Base-by-base conservation (phyloP, 2,329 filamentous ascomycete species). In the Pseudogymnoascus sp. region DNA sequence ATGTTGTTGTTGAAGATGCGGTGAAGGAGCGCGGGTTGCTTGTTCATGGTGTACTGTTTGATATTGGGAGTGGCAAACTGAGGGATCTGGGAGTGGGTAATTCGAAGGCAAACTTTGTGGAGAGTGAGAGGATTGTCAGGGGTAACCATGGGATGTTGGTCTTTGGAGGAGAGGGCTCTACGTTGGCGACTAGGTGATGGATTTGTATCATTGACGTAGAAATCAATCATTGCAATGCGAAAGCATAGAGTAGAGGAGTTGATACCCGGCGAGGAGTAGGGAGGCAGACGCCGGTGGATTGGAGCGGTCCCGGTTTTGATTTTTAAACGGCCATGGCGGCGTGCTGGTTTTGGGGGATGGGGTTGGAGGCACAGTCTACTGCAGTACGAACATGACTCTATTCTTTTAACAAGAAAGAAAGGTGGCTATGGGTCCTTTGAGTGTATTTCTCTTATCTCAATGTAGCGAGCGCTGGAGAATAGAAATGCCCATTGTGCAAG, bases 1-100 rank as follows among this genome's bases (percentile, higher is more conserved):
- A 91, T 74, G 78, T 81, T 60, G 82, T 83, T 23, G 82, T 95
- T 31, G 80, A 86, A 70, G 86, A 90, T 66, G 90, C 89, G 25
- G 84, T 92, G 65, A 75, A 78, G 67, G 85, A 91, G 69, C 80
- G 89, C 28, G 88, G 87, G 1, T 75, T 96, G 44, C 78, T 87
- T 75, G 82, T 95, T 5, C 90, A 94, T 73, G 91, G 90, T n/a
- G 80, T 87, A 62, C 78, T 95, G 12, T 93, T 90, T 73, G 87
- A 94, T 67, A 75, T 84, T 61, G 75, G 69, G 5, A 75, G 71
- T 18, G 82, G 82, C 11, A 76, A 77, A 64, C 73, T 84, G 61
- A 73, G 74, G 40, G 79, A 84, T 68, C 71, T 84, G 2, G 77
- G 78, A 18, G 69, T 77, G 60, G 80, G 81, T 3, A 70, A 71